These are phyloP conservation scores for Kickxella alabastrina DNA, from an alignment of 192 early-diverging fungal species.

Conservation along the genomic window DNA sequence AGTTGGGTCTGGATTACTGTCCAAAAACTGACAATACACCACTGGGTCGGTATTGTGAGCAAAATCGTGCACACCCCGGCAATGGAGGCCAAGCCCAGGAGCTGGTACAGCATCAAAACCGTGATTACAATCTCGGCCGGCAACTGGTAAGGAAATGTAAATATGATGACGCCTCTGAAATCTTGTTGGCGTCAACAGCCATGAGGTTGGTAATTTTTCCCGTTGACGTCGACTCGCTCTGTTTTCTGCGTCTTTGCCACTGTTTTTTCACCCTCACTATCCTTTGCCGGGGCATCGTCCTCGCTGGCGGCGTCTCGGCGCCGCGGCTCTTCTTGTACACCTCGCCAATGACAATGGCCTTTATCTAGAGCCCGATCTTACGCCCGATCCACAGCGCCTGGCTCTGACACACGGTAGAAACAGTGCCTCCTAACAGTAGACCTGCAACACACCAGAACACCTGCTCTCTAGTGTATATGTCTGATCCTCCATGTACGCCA, in stretches of 20 bases:
- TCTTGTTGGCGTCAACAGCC: constrained; percentile 64
- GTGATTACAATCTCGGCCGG: constrained; percentile 65
- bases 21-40: constrained; percentile 50
- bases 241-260: constrained; percentile 18
- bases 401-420: constrained; percentile 56
- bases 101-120: constrained; percentile 61
- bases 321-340: constrained; percentile 66
- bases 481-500: constrained; percentile 59
- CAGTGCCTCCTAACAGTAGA: constrained; percentile 48
- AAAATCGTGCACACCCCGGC: constrained; percentile 69
- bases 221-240: constrained; percentile 35
- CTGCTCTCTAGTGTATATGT: constrained; percentile 48
- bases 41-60: constrained; percentile 58
- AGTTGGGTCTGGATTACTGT: constrained; percentile 57
- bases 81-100: constrained; percentile 76
- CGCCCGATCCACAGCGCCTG: constrained; percentile 71
- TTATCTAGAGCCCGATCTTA: constrained; percentile 61
- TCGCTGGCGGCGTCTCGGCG: constrained; percentile 49
- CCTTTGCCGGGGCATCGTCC: not conserved
- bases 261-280: too few species aligned
- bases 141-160: constrained; percentile 57
- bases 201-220: constrained; percentile 72
- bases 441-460: constrained; percentile 64
- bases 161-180: constrained; percentile 56
- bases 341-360: constrained; percentile 62